These are phyloP conservation scores for Penicillium lividum DNA, from an alignment of 495 filamentous ascomycete genomes.

Conservation along the genomic window DNA sequence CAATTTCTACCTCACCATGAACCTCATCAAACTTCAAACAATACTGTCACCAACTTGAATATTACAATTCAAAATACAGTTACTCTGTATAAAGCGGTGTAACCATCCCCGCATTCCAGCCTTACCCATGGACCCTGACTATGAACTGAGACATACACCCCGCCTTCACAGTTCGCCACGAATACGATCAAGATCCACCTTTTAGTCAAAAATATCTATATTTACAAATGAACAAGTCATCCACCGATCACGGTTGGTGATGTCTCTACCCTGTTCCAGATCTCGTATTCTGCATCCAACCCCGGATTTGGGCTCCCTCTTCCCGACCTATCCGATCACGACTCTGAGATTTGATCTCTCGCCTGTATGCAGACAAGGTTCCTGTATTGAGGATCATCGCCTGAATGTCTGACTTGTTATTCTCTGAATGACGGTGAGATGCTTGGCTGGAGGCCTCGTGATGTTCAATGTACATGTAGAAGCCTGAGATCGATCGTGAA, in stretches of 20 bases:
- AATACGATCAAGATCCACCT: neutral
- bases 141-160: neutral
- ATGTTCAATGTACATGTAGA: neutral
- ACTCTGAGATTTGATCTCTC: neutral
- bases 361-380: neutral
- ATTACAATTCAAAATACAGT: neutral
- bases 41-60: neutral
- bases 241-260: constrained; percentile 9
- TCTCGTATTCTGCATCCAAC: constrained; percentile 36
- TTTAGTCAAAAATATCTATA: neutral
- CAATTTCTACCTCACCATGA: too few species aligned
- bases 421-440: neutral
- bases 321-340: constrained; percentile 17
- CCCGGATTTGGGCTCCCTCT: constrained; percentile 11
- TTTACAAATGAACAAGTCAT: neutral
- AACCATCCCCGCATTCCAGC: neutral
- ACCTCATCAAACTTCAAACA: neutral
- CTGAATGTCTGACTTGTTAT: neutral
- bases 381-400: neutral
- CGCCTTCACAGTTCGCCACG: neutral
- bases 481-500: neutral
- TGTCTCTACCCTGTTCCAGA: constrained; percentile 26
- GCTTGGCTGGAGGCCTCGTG: neutral
- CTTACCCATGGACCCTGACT: neutral
- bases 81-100: neutral